Base-by-base conservation (phyloP, 192 early-diverging fungal genomes). In the Entomortierella beljakovae region DNA sequence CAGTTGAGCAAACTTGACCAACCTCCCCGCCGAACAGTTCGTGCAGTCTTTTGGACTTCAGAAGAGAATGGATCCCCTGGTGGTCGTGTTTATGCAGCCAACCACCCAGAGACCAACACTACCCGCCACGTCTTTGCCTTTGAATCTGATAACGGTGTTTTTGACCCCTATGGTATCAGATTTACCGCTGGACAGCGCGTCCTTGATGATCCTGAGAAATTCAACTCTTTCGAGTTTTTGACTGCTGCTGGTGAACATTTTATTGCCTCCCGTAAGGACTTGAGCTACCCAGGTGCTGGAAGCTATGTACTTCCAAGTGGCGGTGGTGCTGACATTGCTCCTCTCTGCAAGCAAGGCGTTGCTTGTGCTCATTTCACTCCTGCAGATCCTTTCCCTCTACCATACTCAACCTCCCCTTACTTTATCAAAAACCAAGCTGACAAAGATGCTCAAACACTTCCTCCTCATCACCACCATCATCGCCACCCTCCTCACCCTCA, bases 21-120 rank as follows among this genome's bases (percentile, higher is more conserved):
- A 15, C 64, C 68, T 29, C 84, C 87, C 43, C 81, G 81, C 6
- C 84, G 86, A 40, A 87, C 89, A 22, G 81, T 90, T 34, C 89
- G 89, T 13, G 82, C 85, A 18, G 89, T 90, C 1, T 86, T 88
- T 80, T 90, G 84, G 84, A 88, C 84, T 64, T 86, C 86, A 52
- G 89, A 90, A 59, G 89, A 90, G 64, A 88, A 85, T 13, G 80
- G 81, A 48, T 82, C 84, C 52, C 82, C 83, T 29, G 89, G 89
- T 20, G 83, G 85, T 28, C 63, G 83, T 22, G 87, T 84, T 15
- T 90, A 90, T 64, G 75, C 75, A 25, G 69, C 68, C 42, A 73
- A 79, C 55, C 70, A 68, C 18, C 63, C 67, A 4, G 82, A 80
- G 55, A 80, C 68, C 53, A 72, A 66, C 29, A 70, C 80, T 33